Conservation (phyloP, 2,329 filamentous ascomycete species). For the Cladosporium oxysporum region DNA sequence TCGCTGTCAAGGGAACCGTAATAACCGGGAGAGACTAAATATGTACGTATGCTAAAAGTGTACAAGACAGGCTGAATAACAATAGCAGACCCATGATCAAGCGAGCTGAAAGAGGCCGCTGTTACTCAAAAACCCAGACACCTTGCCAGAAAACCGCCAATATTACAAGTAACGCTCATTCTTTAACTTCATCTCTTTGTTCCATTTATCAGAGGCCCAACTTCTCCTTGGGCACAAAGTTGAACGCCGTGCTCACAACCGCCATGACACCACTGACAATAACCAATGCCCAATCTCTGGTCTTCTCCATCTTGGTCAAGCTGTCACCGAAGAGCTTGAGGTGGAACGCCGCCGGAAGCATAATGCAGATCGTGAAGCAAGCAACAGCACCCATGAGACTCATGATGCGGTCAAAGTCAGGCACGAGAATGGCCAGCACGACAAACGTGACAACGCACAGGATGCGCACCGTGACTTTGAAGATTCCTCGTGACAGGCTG, state of each 20-base stretch:
- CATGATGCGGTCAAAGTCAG: slow-evolving; percentile 87
- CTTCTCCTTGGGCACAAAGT: slow-evolving; percentile 77
- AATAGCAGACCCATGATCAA: not conserved
- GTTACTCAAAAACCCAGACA: not conserved
- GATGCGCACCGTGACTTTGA: slow-evolving; percentile 65
- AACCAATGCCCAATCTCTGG: slow-evolving; percentile 69
- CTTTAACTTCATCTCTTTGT: not conserved
- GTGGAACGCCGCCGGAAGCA: slow-evolving; percentile 85
- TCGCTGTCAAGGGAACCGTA: slow-evolving; percentile 49
- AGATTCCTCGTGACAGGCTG: slow-evolving; percentile 57
- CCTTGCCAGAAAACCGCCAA: not conserved
- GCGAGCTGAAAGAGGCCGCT: not conserved
- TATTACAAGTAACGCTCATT: not conserved
- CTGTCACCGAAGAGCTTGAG: slow-evolving; percentile 82
- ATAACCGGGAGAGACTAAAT: slow-evolving; percentile 26
- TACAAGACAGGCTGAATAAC: not conserved
- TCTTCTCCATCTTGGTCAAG: slow-evolving; percentile 63
- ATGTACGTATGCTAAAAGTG: not conserved
- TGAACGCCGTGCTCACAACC: slow-evolving; percentile 78
- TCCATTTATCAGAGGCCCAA: slow-evolving; percentile 51
- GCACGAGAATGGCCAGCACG: slow-evolving; percentile 70
- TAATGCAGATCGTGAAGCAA: slow-evolving; percentile 92
- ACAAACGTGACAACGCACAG: slow-evolving; percentile 71
- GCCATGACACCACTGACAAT: slow-evolving; percentile 69
- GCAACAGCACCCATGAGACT: slow-evolving; percentile 84